Conservation (phyloP, 164 flowering plant genomes). For the Sedum album region DNA sequence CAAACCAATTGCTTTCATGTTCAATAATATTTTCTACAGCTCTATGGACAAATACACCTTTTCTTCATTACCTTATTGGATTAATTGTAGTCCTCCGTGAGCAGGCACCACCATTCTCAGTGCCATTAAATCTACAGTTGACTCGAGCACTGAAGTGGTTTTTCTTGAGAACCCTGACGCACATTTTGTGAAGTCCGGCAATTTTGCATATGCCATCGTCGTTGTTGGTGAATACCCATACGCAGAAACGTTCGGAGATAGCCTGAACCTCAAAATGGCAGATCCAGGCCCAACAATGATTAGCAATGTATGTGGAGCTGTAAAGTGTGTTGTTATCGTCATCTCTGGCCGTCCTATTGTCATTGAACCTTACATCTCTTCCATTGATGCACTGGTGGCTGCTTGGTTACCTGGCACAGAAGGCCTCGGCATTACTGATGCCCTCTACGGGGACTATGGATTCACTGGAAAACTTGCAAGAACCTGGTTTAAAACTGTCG, state of each 20-base stretch:
- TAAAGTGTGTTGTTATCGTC: constrained; percentile 43
- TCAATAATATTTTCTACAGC: no score
- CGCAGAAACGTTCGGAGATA: constrained; percentile 50
- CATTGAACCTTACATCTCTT: constrained; percentile 44
- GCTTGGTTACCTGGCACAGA: constrained; percentile 67
- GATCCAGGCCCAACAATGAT: constrained; percentile 45
- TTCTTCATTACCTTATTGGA: background rate
- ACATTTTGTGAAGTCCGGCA: constrained; percentile 33
- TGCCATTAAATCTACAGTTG: constrained; percentile 42
- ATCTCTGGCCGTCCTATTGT: constrained; percentile 51
- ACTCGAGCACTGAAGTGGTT: constrained; percentile 36
- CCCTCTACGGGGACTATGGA: constrained; percentile 45
- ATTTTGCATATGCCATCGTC: constrained; percentile 43
- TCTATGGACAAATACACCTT: background rate
- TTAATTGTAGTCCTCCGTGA: background rate
- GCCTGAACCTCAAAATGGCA: constrained; percentile 35
- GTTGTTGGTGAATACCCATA: constrained; percentile 55
- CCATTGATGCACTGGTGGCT: constrained; percentile 51
- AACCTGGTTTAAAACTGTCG: constrained; percentile 51
- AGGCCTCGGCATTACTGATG: constrained; percentile 54
- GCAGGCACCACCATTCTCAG: constrained; percentile 49
- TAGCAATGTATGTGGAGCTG: constrained; percentile 32
- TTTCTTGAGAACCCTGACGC: constrained; percentile 38
- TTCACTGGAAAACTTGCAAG: constrained; percentile 47
- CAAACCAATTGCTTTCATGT: no score